Conservation (phyloP, 352 stramenopile species). For the Globisporangium orthogonon region DNA sequence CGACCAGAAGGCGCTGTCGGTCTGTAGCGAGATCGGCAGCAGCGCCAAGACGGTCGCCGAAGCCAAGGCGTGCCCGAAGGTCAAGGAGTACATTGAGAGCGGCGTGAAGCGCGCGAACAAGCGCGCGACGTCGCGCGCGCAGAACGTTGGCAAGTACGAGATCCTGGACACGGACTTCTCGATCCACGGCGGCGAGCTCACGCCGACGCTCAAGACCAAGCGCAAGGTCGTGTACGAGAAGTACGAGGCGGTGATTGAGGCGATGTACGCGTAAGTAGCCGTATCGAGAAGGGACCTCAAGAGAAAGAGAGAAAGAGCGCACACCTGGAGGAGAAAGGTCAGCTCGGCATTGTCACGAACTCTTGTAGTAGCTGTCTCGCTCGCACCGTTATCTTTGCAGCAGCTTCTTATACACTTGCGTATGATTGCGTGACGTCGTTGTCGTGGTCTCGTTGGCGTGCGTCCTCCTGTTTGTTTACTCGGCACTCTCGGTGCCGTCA, state of each 20-base stretch:
- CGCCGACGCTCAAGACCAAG: slow-evolving; percentile 96
- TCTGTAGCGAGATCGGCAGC: slow-evolving; percentile 61
- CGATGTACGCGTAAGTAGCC: slow-evolving; percentile 72
- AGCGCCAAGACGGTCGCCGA: slow-evolving; percentile 61
- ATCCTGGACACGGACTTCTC: slow-evolving; percentile 90
- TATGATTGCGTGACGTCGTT: too few species aligned
- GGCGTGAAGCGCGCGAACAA: slow-evolving; percentile 77
- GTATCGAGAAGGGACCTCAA: background rate
- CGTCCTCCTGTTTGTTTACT: background rate
- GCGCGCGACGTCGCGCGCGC: slow-evolving; percentile 69
- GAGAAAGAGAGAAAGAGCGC: background rate
- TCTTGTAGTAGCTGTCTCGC: too few species aligned
- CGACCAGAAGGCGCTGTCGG: slow-evolving; percentile 53
- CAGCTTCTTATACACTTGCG: too few species aligned
- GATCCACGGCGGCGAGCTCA: slow-evolving; percentile 89
- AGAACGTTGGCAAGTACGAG: slow-evolving; percentile 84
- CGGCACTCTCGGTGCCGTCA: background rate
- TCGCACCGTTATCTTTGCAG: too few species aligned
- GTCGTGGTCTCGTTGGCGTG: too few species aligned
- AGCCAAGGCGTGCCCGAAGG: slow-evolving; percentile 65
- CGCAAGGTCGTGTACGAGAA: slow-evolving; percentile 90
- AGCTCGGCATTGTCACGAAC: too few species aligned
- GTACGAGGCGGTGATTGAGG: slow-evolving; percentile 86
- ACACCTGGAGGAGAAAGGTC: background rate
- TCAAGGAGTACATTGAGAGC: slow-evolving; percentile 65